These are phyloP conservation scores for Glomus cerebriforme DNA, from an alignment of 192 early-diverging fungal species.

Conservation along the genomic window DNA sequence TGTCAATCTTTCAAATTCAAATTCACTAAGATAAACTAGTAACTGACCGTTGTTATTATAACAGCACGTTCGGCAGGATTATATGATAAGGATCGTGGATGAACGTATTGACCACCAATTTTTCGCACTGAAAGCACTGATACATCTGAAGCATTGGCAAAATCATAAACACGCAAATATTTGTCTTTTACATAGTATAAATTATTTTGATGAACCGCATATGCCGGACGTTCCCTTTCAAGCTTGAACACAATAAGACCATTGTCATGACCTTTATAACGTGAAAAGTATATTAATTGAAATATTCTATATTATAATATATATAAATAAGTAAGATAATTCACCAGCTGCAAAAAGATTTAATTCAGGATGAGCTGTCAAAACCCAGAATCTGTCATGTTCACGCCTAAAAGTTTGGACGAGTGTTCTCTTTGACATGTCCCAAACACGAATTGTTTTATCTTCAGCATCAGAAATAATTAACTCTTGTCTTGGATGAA, in stretches of 20 bases:
- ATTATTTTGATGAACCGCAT: conserved; percentile 77
- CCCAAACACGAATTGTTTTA: conserved; percentile 98
- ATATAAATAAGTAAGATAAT: conserved; percentile 12
- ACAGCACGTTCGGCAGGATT: conserved; percentile 94
- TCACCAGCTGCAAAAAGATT: conserved; percentile 97
- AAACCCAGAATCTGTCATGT: conserved; percentile 94
- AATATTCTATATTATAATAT: not conserved
- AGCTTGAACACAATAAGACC: conserved; percentile 99
- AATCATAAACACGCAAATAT: conserved; percentile 82
- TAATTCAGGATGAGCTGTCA: conserved; percentile 94
- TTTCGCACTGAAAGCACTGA: conserved; percentile 79
- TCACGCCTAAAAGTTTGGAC: conserved; percentile 97
- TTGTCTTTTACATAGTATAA: conserved; percentile 92
- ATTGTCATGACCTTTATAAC: conserved; percentile 82
- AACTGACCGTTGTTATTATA: conserved; percentile 74
- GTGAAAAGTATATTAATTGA: not conserved
- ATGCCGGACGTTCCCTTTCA: conserved; percentile 95
- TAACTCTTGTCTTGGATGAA: conserved; percentile 96
- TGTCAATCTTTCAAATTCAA: not conserved
- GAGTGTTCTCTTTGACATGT: conserved; percentile 91
- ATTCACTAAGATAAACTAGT: not conserved
- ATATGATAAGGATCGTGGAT: conserved; percentile 85
- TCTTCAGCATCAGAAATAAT: conserved; percentile 95
- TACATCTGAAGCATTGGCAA: conserved; percentile 72
- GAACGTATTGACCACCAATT: conserved; percentile 68